A percentile compares a stretch with the other conserved stretches of the same genome.
These are phyloP conservation scores for Lyophyllum atratum DNA, from an alignment of 768 basidiomycete species.

Conservation along the genomic window DNA sequence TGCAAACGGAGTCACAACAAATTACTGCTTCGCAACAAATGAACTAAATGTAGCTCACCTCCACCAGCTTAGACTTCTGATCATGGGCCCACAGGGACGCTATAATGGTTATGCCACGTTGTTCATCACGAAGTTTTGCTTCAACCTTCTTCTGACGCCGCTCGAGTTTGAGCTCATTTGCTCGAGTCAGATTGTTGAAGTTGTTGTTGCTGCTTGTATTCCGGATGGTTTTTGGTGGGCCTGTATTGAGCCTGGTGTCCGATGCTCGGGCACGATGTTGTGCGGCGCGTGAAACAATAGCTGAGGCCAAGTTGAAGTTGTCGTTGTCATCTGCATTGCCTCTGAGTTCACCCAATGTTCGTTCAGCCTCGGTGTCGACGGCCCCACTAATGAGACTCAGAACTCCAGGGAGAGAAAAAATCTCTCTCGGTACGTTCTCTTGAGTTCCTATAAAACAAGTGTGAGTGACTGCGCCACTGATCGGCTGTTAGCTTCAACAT, in stretches of 20 bases:
- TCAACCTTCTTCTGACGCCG: not conserved
- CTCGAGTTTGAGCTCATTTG: not conserved
- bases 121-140: not conserved
- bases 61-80: not conserved
- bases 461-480: too few species aligned
- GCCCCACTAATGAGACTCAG: too few species aligned
- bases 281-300: not conserved
- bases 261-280: not conserved
- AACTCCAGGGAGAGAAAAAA: too few species aligned
- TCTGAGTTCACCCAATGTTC: too few species aligned
- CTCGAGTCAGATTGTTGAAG: not conserved
- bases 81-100: not conserved
- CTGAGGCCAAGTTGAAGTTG: conserved; percentile 1
- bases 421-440: too few species aligned
- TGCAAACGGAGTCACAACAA: too few species aligned
- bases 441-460: too few species aligned
- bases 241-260: not conserved
- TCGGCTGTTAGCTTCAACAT: too few species aligned
- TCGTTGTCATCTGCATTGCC: not conserved
- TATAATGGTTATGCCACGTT: not conserved
- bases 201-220: not conserved
- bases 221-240: not conserved
- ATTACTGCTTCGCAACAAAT: not conserved
- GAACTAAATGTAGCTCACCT: not conserved
- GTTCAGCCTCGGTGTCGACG: too few species aligned